These are phyloP conservation scores for Phalaenopsis equestris DNA, from an alignment of 106 monocot species.

Conservation along the genomic window DNA sequence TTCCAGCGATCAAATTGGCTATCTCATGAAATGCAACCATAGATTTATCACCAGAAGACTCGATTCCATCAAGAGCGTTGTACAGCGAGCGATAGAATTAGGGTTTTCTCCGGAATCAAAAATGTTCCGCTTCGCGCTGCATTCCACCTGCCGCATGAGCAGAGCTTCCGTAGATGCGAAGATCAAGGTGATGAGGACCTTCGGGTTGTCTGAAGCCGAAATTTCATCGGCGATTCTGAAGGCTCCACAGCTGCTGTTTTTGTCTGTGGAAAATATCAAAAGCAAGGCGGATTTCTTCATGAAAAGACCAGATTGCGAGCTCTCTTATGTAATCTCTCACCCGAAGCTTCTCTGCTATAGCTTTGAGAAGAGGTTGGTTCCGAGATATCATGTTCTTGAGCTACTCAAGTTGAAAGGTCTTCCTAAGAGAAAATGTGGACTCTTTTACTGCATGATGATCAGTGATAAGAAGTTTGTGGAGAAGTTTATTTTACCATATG, in stretches of 20 bases:
- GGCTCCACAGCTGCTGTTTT: conserved; percentile 4
- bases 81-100: conserved; percentile 6
- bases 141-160: not conserved
- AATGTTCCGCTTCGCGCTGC: conserved; percentile 2
- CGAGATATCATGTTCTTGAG: conserved; percentile 18
- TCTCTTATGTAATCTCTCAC: not conserved
- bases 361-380: conserved; percentile 26
- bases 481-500: conserved; percentile 14
- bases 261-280: conserved; percentile 12
- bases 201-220: conserved; percentile 22
- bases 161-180: conserved; percentile 8
- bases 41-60: conserved; percentile 2
- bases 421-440: not conserved
- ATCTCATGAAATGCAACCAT: not conserved
- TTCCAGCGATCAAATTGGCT: conserved; percentile 5
- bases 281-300: conserved; percentile 19
- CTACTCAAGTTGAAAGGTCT: conserved; percentile 14
- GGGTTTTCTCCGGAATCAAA: conserved; percentile 8
- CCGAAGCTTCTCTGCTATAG: conserved; percentile 18
- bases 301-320: conserved; percentile 7
- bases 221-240: conserved; percentile 10
- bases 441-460: not conserved
- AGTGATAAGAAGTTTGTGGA: conserved; percentile 7
- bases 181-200: conserved; percentile 1
- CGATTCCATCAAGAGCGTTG: not conserved